phyloP scores from a whole-genome alignment of 2,329 filamentous ascomycete species.

The Orbilia quercus region DNA sequence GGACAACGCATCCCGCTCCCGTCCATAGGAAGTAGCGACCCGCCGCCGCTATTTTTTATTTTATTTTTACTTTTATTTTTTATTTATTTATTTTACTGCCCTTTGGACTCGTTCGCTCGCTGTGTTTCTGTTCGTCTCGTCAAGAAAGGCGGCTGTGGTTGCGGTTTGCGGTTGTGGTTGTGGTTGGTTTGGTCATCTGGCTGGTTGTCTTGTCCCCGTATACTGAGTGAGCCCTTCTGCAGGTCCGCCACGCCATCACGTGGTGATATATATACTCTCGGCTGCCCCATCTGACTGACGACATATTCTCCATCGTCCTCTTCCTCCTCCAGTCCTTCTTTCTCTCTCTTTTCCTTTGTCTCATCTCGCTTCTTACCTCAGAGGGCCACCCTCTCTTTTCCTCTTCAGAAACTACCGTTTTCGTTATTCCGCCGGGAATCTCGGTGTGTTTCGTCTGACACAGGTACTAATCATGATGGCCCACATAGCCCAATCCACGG shows the following conservation, averaged over 20 bases:
- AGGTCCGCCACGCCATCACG: conserved; percentile 59
- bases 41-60: conserved; percentile 27
- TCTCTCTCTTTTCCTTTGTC: conserved; percentile 37
- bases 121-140: too few species aligned
- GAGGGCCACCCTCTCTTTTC: not conserved
- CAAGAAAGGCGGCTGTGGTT: not conserved
- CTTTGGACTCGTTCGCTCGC: conserved; percentile 4
- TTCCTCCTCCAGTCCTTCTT: conserved; percentile 50
- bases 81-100: conserved; percentile 4
- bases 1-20: conserved; percentile 55
- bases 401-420: conserved; percentile 2
- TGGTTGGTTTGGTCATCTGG: conserved; percentile 16
- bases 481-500: conserved; percentile 56
- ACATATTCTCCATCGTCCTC: conserved; percentile 51
- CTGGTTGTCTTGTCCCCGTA: conserved; percentile 44
- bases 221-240: conserved; percentile 57
- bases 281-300: conserved; percentile 57
- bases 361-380: conserved; percentile 9
- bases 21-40: conserved; percentile 26
- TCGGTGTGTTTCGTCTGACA: conserved; percentile 12
- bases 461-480: conserved; percentile 49
- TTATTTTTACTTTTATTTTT: not conserved
- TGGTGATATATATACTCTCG: conserved; percentile 58
- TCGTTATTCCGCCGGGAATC: not conserved
- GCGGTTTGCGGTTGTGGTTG: not conserved